Percentiles rank a stretch among this genome's conserved stretches.
Conservation (phyloP, 371 early-diverging fungal species). For the Lichtheimia corymbifera region DNA sequence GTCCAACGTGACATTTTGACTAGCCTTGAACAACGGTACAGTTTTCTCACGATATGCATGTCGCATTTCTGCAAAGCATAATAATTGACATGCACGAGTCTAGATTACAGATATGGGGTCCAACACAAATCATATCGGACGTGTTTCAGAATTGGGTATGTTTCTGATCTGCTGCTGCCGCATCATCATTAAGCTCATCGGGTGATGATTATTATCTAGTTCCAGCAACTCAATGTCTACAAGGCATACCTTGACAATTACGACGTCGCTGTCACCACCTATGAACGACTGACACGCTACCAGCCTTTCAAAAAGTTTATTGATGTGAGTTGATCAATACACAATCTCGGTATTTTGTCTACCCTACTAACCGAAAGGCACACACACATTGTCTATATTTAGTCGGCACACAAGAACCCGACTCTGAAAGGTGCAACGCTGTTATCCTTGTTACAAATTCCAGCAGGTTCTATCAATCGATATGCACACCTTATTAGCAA, state of each 20-base stretch:
- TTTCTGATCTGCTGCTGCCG: background rate
- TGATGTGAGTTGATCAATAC: slow-evolving; percentile 25
- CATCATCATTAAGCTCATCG: background rate
- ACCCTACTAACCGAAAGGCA: background rate
- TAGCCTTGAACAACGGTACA: slow-evolving; percentile 37
- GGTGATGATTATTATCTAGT: slow-evolving; percentile 18
- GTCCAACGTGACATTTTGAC: slow-evolving; percentile 29
- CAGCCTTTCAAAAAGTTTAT: slow-evolving; percentile 49
- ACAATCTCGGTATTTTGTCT: background rate
- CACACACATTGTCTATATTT: background rate
- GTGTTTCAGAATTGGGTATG: slow-evolving; percentile 22
- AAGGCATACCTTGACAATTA: slow-evolving; percentile 39
- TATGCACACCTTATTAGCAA: slow-evolving; percentile 32
- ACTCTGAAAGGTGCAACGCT: slow-evolving; percentile 28
- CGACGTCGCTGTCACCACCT: slow-evolving; percentile 37
- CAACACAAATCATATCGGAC: slow-evolving; percentile 26
- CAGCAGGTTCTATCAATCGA: slow-evolving; percentile 38
- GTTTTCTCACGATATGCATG: slow-evolving; percentile 3
- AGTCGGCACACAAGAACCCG: slow-evolving; percentile 22
- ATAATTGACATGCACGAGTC: background rate
- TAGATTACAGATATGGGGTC: slow-evolving; percentile 19
- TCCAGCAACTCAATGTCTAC: slow-evolving; percentile 34
- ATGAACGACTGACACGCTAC: slow-evolving; percentile 37
- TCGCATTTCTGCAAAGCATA: background rate
- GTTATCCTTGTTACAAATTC: slow-evolving; percentile 38